These are phyloP conservation scores for Postia placenta DNA, from an alignment of 768 basidiomycete genomes.

Conservation along the genomic window DNA sequence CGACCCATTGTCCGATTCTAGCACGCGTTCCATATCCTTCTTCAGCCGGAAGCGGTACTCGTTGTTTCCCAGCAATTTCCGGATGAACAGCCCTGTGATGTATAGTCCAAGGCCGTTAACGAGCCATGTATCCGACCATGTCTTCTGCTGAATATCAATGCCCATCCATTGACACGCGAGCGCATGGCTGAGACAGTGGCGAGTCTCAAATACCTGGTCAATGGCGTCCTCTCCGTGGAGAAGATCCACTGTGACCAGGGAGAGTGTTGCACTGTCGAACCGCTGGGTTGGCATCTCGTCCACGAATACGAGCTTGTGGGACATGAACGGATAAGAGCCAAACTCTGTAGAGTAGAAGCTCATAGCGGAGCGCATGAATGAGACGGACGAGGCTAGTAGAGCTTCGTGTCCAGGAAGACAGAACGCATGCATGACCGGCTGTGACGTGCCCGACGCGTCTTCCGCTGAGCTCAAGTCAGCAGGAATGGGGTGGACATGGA, in stretches of 20 bases:
- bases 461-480: constrained; percentile 57
- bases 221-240: constrained; percentile 85
- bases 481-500: constrained; percentile 69
- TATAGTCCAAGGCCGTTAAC: constrained; percentile 90
- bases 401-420: constrained; percentile 86
- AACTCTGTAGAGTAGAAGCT: constrained; percentile 87
- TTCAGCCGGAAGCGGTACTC: constrained; percentile 94
- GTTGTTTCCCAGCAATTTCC: constrained; percentile 88
- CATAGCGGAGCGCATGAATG: constrained; percentile 85
- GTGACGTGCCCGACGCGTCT: constrained; percentile 51
- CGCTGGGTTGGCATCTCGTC: constrained; percentile 79
- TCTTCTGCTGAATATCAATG: constrained; percentile 90
- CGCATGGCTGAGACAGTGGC: constrained; percentile 80
- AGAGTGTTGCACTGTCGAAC: constrained; percentile 80
- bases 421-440: constrained; percentile 83
- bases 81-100: constrained; percentile 82
- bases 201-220: constrained; percentile 88
- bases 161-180: constrained; percentile 96
- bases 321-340: constrained; percentile 93
- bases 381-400: constrained; percentile 60
- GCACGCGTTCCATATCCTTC: constrained; percentile 92
- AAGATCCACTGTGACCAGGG: constrained; percentile 73
- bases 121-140: constrained; percentile 95
- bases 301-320: constrained; percentile 92
- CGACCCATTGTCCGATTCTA: constrained; percentile 79